Percentiles rank a stretch among this genome's conserved stretches.
Conservation (phyloP, 2,329 filamentous ascomycete genomes). For the Fusarium kyushuense region DNA sequence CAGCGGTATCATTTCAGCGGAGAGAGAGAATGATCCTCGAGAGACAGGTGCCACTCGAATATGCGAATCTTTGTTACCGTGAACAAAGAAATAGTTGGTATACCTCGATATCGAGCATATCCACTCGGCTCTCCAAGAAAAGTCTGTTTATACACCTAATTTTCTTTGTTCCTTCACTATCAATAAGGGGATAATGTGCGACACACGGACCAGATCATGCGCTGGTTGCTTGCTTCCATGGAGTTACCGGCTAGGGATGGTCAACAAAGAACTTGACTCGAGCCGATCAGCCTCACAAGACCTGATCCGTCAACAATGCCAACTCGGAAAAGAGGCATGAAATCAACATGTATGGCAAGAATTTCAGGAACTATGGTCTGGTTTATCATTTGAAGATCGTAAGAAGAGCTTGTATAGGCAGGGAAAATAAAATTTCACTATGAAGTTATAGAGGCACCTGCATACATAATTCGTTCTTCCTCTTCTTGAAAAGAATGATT, state of each 20-base stretch:
- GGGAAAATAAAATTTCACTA: not conserved
- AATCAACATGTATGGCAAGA: too few species aligned
- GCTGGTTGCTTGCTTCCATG: slow-evolving; percentile 1
- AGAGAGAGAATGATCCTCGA: not conserved
- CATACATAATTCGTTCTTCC: not conserved
- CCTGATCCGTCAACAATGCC: not conserved
- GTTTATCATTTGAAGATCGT: not conserved
- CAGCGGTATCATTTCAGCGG: not conserved
- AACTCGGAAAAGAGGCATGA: not conserved
- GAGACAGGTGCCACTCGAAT: not conserved
- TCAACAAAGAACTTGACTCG: slow-evolving; percentile 4
- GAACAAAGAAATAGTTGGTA: not conserved
- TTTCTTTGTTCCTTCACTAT: not conserved
- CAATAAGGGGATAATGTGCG: not conserved
- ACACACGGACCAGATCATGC: not conserved
- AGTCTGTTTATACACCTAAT: not conserved
- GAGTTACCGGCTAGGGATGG: not conserved
- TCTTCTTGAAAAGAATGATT: not conserved
- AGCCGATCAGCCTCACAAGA: not conserved
- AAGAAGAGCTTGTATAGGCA: not conserved
- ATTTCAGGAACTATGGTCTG: not conserved
- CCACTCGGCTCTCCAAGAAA: not conserved
- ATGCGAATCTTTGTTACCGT: not conserved
- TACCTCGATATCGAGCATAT: not conserved
- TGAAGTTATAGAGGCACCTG: not conserved